Base-by-base conservation (phyloP, 306 rosid genomes). In the Quercus parvula region DNA sequence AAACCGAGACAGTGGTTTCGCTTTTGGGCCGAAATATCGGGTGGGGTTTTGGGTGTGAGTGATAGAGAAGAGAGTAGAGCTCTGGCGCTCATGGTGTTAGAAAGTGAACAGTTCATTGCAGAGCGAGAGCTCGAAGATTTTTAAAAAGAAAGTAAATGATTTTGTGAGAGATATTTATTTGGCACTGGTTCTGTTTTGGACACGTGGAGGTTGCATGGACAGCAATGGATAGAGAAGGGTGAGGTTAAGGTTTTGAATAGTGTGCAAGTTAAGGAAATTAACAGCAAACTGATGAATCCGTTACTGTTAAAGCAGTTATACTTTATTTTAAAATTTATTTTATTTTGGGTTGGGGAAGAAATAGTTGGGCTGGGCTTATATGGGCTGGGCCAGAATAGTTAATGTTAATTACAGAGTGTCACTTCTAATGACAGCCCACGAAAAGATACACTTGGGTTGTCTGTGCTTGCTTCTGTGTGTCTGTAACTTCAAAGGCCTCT, bases 61-160 rank as follows among this genome's bases (percentile, higher is more conserved):
- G 94, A 84, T 68, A 84, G 88, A 15, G 96, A 84, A 82, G 70
- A 83, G 38, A 92, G 81, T 35, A 95, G 83, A 63, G 93, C 94
- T 87, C 90, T 83, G 87, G 89, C 82, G 88, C 74, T 88, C 97
- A 90, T 90, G 87, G 78, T 69, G 80, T 49, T 13, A 5, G 20
- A 63, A 71, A 38, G 67, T 74, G 55, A 71, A 74, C 74, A 31
- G 70, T 24, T 71, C 78, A 24, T 56, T 33, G 5, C 19, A 2
- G 56, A 33, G 51, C 0, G 15, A 25, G 24, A 13, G 35, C 14
- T 27, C 5, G 3, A 33, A 77, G 70, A 52, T 78, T 20, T 70
- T 56, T 28, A 15, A 66, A 30, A 14, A 35, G 31, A 41, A 7
- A 5, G 9, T 25, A 24, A 9, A 19, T 13, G 56, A 17, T 51